These are phyloP conservation scores for Puccinia hordei DNA, from an alignment of 1,284 basidiomycete genomes.

Conservation along the genomic window DNA sequence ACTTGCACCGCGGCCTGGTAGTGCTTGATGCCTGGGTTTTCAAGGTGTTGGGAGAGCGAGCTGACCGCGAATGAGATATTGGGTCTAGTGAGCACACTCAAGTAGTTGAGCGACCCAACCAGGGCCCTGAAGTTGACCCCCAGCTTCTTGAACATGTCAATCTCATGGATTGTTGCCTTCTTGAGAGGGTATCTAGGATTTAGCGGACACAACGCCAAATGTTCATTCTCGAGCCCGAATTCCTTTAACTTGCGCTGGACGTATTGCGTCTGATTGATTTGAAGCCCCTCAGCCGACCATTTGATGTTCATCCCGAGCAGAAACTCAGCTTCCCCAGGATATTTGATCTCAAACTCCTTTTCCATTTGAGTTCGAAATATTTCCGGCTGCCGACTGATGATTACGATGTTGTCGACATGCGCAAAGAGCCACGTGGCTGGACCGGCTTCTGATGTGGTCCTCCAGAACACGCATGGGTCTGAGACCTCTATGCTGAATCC, in stretches of 20 bases:
- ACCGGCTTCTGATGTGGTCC: no score
- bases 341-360: background rate
- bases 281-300: background rate
- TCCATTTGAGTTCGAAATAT: background rate
- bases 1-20: background rate
- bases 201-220: background rate
- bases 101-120: background rate
- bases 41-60: background rate
- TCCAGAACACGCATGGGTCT: background rate
- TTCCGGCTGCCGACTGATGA: background rate
- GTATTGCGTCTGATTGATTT: background rate
- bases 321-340: background rate
- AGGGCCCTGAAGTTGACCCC: background rate
- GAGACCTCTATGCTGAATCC: background rate
- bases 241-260: background rate
- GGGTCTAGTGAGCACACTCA: background rate
- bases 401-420: background rate
- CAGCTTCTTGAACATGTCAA: background rate
- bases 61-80: background rate
- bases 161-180: background rate
- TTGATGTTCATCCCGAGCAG: background rate
- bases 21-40: background rate
- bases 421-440: background rate
- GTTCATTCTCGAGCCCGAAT: background rate
- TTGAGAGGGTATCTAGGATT: slow-evolving; percentile 69